Evolutionary conservation across 2,329 filamentous ascomycete genomes (phyloP).

Genomic region (Fusarium hostae): DNA sequence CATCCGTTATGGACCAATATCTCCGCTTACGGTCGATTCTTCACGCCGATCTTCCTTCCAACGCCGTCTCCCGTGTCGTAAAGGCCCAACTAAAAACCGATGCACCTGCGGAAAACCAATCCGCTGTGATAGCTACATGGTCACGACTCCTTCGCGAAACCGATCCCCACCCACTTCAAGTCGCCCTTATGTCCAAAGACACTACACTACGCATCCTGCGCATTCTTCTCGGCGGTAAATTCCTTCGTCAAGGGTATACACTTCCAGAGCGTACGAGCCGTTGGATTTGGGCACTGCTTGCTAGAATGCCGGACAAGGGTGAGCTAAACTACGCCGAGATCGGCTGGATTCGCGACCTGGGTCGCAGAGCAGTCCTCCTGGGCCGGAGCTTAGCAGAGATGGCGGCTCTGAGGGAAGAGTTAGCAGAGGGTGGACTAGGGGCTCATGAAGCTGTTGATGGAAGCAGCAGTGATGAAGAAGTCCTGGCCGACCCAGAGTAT

Average conservation of each 20-base stretch:
- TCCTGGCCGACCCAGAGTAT: slow-evolving; percentile 49
- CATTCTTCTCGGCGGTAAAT: slow-evolving; percentile 72
- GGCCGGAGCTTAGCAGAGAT: slow-evolving; percentile 65
- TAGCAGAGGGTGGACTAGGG: slow-evolving; percentile 54
- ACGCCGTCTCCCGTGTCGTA: slow-evolving; percentile 64
- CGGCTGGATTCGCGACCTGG: slow-evolving; percentile 80
- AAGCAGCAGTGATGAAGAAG: slow-evolving; percentile 54
- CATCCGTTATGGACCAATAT: slow-evolving; percentile 73
- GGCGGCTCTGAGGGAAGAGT: slow-evolving; percentile 58
- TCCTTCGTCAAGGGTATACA: slow-evolving; percentile 68
- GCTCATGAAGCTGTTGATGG: slow-evolving; percentile 60
- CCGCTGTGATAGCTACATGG: slow-evolving; percentile 64
- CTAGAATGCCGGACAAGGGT: slow-evolving; percentile 77
- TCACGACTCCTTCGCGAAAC: slow-evolving; percentile 60
- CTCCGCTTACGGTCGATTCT: slow-evolving; percentile 70
- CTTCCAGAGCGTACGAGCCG: slow-evolving; percentile 75
- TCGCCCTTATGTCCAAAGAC: slow-evolving; percentile 73
- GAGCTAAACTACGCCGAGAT: slow-evolving; percentile 81
- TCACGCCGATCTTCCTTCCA: slow-evolving; percentile 63
- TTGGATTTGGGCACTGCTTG: slow-evolving; percentile 89
- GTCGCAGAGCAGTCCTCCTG: slow-evolving; percentile 76
- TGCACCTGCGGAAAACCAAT: slow-evolving; percentile 62
- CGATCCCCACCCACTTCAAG: slow-evolving; percentile 68
- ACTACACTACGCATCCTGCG: slow-evolving; percentile 74
- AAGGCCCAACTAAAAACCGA: slow-evolving; percentile 66